Evolutionary conservation across 1,284 basidiomycete species (phyloP), one percentile per base, ranked within the genome.

Genomic region (Apiotrichum siamense): DNA sequence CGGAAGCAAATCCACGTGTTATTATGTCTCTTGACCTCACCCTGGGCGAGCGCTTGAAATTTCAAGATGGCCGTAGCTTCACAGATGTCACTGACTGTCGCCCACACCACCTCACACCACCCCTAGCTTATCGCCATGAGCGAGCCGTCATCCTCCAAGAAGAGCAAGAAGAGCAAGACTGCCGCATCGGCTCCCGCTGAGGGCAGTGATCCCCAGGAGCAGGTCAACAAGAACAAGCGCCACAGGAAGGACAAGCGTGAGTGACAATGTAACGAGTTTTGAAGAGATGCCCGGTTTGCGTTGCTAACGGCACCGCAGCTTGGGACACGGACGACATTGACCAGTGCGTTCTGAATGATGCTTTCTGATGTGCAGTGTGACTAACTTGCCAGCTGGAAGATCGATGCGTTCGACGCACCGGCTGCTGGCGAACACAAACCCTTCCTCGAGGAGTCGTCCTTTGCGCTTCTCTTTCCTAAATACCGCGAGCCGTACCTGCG

Each of bases 311-410:
- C 9, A 37, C 47, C 43, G 58, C 66, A 93, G 91, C 90, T 64
- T 98, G 94, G 96, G 94, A 98, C 73, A 96, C 92, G 41, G 93
- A 97, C 69, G 91, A 97, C 64, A 91, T 97, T 73, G 89, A 98
- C 78, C 94, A 97, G 86, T 93, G 74, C 84, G 87, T 44, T 9
- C 15, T 7, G 18, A 9, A 3, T 4, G 6, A 75, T 33, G 43
- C 43, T 47, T 39, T 44, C 27, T 10, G 3, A 3, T 13, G 11
- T 31, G n/a, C 7, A 3, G 2, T 31, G 12, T 15, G n/a, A 7
- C 24, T 35, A 18, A n/a, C 40, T 7, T 36, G 7, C 18, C 47
- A 60, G 89, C 86, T 97, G 94, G 94, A 90, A 88, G 75, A 77
- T 96, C 37, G 86, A 92, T 20, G 73, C 83, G 17, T 94, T 97